Base-by-base conservation (phyloP, 805 yeast genomes). In the Scheffersomyces ergatensis region DNA sequence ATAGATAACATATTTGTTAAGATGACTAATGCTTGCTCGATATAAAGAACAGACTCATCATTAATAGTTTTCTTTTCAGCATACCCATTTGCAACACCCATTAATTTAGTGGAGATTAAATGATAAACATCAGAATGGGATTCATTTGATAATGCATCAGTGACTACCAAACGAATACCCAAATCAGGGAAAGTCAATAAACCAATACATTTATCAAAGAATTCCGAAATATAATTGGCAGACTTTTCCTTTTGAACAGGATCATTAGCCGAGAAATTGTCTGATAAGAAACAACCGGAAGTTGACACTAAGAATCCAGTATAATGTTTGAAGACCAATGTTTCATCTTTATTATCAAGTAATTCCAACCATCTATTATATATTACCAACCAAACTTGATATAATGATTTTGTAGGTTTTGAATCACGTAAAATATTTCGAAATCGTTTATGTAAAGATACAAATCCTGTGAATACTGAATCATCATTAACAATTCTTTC, bases 281-380 rank as follows among this genome's bases (percentile, higher is more conserved):
- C 54, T 15, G 47, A 51, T 18, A 83, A 55, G 42, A 84, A 76
- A 13, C 82, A 71, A 33, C 95, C 89, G 37, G 87, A 76, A 0
- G 83, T 65, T 0, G 89, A 78, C 2, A 89, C 87, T 44, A 87
- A 58, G 44, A 83, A 80, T 7, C 92, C 93, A 2, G 89, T 81
- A 54, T 75, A 82, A 53, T 82, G 84, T 50, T 85, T 68, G 59
- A 80, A 80, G 19, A 79, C 74, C 8, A 65, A 50, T 43, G 57
- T 78, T n/a, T 64, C 70, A 63, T 51, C 73, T 30, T 48, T 53
- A 17, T 45, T 56, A 12, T 56, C 64, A 12, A 66, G 49, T 43
- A 53, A 54, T 39, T 50, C 53, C 6, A 56, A 47, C 85, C 84
- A 79, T 19, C 78, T 57, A 26, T 68, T 67, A 51, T 73, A 80